Conservation (phyloP, 1,284 basidiomycete species). For the Earliella scabrosa region DNA sequence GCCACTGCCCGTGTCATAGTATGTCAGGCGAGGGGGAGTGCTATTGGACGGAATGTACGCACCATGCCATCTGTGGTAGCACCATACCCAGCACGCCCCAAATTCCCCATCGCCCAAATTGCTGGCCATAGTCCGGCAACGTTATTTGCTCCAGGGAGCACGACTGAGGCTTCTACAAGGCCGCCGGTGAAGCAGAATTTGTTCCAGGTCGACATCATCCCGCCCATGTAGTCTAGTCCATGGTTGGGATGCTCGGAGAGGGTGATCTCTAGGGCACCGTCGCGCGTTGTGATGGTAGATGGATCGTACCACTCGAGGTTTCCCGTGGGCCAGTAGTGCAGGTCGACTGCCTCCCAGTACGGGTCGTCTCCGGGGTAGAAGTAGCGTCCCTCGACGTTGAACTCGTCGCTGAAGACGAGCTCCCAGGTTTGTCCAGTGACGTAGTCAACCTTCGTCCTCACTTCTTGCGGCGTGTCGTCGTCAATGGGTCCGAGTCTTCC, state of each 20-base stretch:
- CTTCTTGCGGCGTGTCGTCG: slow-evolving; percentile 66
- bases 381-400: slow-evolving; percentile 77
- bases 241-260: slow-evolving; percentile 69
- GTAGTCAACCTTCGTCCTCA: slow-evolving; percentile 62
- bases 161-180: slow-evolving; percentile 70
- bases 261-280: slow-evolving; percentile 82
- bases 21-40: not conserved
- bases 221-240: slow-evolving; percentile 76
- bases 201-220: slow-evolving; percentile 81
- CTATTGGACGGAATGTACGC: slow-evolving; percentile 3
- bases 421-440: slow-evolving; percentile 52
- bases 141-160: slow-evolving; percentile 75
- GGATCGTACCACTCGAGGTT: slow-evolving; percentile 81
- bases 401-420: slow-evolving; percentile 90
- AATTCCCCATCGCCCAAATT: slow-evolving; percentile 58
- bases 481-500: slow-evolving; percentile 79
- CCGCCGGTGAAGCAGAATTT: slow-evolving; percentile 95
- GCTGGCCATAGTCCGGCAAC: slow-evolving; percentile 56
- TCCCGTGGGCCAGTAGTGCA: slow-evolving; percentile 67
- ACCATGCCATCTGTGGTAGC: slow-evolving; percentile 58
- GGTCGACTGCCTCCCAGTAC: slow-evolving; percentile 71
- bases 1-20: slow-evolving; percentile 40
- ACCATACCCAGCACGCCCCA: slow-evolving; percentile 62
- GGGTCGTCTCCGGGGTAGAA: slow-evolving; percentile 73
- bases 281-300: slow-evolving; percentile 73